Evolutionary conservation across 768 basidiomycete species (phyloP).

Genomic region (Termitomyces sp.): DNA sequence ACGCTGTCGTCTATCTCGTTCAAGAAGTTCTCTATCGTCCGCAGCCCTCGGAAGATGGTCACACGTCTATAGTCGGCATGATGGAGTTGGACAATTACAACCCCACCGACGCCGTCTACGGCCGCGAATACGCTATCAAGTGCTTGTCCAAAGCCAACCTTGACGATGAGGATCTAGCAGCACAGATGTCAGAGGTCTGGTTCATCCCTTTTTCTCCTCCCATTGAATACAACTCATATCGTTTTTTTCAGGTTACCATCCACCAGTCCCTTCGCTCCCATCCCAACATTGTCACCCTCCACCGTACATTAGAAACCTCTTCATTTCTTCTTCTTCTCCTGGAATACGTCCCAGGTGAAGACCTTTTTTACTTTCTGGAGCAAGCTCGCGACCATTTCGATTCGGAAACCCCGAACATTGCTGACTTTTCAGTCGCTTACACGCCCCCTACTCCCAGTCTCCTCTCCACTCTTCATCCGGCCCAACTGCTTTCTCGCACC

Average conservation of each 20-base stretch:
- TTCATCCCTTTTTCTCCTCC: slow-evolving; percentile 1
- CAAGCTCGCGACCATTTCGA: slow-evolving; percentile 88
- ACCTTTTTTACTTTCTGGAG: slow-evolving; percentile 97
- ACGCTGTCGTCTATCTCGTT: slow-evolving; percentile 93
- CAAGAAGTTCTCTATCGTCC: slow-evolving; percentile 60
- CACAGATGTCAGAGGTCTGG: slow-evolving; percentile 87
- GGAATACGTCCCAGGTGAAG: slow-evolving; percentile 95
- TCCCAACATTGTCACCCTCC: slow-evolving; percentile 91
- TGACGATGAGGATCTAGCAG: slow-evolving; percentile 78
- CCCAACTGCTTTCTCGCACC: slow-evolving; percentile 79
- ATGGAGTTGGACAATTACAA: slow-evolving; percentile 49
- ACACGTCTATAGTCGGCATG: slow-evolving; percentile 51
- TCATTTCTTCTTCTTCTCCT: slow-evolving; percentile 90
- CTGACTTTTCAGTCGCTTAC: slow-evolving; percentile 43
- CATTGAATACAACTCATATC: slow-evolving; percentile 6
- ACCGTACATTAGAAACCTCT: slow-evolving; percentile 89
- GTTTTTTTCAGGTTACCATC: slow-evolving; percentile 69
- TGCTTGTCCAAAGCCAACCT: slow-evolving; percentile 93
- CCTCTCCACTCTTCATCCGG: slow-evolving; percentile 76
- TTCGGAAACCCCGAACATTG: slow-evolving; percentile 35
- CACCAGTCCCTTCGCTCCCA: slow-evolving; percentile 91
- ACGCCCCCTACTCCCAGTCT: slow-evolving; percentile 95
- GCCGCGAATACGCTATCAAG: slow-evolving; percentile 91
- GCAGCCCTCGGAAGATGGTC: slow-evolving; percentile 48
- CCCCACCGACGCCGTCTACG: slow-evolving; percentile 49